phyloP scores from a whole-genome alignment of 192 early-diverging fungal species.

The Lunasporangiospora selenospora region DNA sequence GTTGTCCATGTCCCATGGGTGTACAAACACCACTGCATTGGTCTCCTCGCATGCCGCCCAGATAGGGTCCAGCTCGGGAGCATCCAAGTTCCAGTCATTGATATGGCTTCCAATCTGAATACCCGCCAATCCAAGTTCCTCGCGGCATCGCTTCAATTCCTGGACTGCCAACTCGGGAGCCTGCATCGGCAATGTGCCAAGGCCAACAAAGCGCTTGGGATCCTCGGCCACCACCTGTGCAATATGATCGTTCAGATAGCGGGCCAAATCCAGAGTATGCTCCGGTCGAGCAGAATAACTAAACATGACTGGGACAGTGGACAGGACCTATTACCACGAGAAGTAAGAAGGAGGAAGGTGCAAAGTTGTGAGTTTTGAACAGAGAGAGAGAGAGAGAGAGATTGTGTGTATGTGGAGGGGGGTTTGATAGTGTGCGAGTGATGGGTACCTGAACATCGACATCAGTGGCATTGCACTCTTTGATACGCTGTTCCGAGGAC shows the following conservation, averaged over 20 bases:
- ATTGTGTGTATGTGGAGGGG: neutral
- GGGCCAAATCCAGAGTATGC: constrained; percentile 61
- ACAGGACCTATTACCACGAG: constrained; percentile 54
- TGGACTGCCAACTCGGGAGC: constrained; percentile 66
- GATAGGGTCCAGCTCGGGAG: constrained; percentile 67
- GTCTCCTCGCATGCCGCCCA: constrained; percentile 73
- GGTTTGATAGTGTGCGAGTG: neutral
- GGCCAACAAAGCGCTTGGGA: constrained; percentile 65
- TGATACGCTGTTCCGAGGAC: constrained; percentile 64
- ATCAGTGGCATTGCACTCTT: constrained; percentile 56
- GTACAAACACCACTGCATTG: constrained; percentile 66
- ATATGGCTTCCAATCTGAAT: constrained; percentile 72
- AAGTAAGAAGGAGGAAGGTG: neutral
- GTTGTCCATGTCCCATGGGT: constrained; percentile 72
- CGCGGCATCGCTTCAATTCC: constrained; percentile 66
- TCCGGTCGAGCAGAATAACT: constrained; percentile 59
- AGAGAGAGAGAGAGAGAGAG: neutral
- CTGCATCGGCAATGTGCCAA: constrained; percentile 76
- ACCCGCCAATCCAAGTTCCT: constrained; percentile 66
- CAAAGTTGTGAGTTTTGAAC: too few species aligned
- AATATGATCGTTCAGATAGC: constrained; percentile 64
- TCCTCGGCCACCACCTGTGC: constrained; percentile 64
- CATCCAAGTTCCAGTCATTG: constrained; percentile 74
- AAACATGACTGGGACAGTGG: constrained; percentile 73
- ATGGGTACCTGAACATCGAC: constrained; percentile 62